Conservation (phyloP, 345 rosid genomes). For the Sonneratia alba region DNA sequence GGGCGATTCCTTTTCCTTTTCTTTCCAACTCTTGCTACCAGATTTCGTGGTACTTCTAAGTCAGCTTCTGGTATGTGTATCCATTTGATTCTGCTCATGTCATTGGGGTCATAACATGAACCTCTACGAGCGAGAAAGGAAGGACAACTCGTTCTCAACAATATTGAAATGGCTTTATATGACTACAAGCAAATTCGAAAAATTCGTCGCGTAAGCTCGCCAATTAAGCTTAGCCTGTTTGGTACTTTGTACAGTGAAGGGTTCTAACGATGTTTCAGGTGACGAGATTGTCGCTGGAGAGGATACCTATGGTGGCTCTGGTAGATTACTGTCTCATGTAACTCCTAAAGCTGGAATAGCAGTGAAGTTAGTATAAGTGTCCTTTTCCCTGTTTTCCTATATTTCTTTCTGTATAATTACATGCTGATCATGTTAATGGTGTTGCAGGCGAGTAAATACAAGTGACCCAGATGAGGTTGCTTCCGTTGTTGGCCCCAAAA, state of each 20-base stretch:
- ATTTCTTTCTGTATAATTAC: not conserved
- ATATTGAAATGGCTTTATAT: not conserved
- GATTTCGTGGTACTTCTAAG: not conserved
- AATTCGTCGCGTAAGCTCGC: not conserved
- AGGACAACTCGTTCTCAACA: not conserved
- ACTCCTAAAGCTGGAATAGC: conserved; percentile 62
- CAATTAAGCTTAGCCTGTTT: not conserved
- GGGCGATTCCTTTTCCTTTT: not conserved
- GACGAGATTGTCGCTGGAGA: conserved; percentile 90
- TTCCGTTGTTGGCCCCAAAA: conserved; percentile 59
- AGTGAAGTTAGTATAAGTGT: conserved; percentile 56
- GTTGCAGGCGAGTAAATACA: conserved; percentile 72
- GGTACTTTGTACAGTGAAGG: not conserved
- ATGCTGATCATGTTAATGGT: conserved; percentile 11
- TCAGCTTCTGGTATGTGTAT: not conserved
- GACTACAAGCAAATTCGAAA: not conserved
- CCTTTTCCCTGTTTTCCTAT: not conserved
- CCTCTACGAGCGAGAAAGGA: not conserved
- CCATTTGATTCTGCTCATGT: not conserved
- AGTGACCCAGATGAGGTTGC: conserved; percentile 60
- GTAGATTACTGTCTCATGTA: conserved; percentile 75
- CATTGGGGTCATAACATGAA: not conserved
- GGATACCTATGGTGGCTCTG: conserved; percentile 91
- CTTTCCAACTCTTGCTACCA: no score
- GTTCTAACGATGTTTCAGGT: conserved; percentile 28